These are phyloP conservation scores for Rhizomucor pusillus DNA, from an alignment of 371 early-diverging fungal species.

Conservation along the genomic window DNA sequence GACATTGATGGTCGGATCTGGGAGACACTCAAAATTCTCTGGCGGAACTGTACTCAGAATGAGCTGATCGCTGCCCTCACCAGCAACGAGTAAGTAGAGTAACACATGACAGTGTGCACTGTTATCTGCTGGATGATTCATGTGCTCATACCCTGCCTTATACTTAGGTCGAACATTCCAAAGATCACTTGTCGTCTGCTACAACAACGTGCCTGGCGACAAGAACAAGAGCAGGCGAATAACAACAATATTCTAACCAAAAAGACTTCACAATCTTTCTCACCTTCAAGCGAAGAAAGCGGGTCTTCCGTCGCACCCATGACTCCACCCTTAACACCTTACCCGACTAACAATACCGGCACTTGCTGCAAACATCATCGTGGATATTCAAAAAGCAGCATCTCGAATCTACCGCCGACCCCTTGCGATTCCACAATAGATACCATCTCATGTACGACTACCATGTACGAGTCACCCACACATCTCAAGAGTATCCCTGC, in stretches of 20 bases:
- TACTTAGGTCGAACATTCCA: constrained; percentile 31
- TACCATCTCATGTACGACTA: constrained; percentile 19
- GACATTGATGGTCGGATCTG: constrained; percentile 40
- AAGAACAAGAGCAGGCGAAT: constrained; percentile 3
- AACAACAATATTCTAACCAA: background rate
- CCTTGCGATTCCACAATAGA: constrained; percentile 35
- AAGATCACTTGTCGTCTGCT: constrained; percentile 42
- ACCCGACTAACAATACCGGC: background rate
- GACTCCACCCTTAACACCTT: constrained; percentile 32
- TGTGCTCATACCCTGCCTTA: background rate
- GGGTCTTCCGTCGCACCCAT: constrained; percentile 20
- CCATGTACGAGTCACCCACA: constrained; percentile 20
- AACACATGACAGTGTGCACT: background rate
- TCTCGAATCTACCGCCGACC: constrained; percentile 12
- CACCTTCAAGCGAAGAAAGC: constrained; percentile 7
- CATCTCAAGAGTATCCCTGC: constrained; percentile 32
- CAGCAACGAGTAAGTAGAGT: constrained; percentile 18
- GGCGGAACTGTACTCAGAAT: constrained; percentile 25
- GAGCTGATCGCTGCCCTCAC: constrained; percentile 20
- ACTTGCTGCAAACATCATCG: constrained; percentile 1
- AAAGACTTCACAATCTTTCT: background rate
- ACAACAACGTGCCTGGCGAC: constrained; percentile 27
- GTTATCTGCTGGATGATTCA: background rate
- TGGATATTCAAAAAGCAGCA: constrained; percentile 9
- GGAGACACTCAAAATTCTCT: constrained; percentile 34